Conservation (phyloP, 2,329 filamentous ascomycete species). For the Achaetomium macrosporum region DNA sequence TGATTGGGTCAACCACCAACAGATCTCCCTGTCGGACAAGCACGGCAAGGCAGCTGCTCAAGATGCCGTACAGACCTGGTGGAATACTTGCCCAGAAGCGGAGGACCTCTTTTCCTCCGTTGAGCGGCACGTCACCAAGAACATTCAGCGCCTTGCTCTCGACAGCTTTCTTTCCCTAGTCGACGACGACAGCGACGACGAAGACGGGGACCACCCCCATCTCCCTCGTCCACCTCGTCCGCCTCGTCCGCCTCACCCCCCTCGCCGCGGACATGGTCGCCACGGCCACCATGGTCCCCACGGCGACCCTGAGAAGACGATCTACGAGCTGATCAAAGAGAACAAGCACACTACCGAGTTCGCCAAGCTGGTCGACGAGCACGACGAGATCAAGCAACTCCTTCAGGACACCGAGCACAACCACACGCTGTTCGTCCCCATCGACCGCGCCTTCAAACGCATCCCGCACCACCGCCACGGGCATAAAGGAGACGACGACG, state of each 20-base stretch:
- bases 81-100: constrained; percentile 11
- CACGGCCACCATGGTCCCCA: constrained; percentile 27
- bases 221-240: not conserved
- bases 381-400: constrained; percentile 62
- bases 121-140: constrained; percentile 11
- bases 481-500: constrained; percentile 1
- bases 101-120: constrained; percentile 6
- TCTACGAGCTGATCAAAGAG: constrained; percentile 72
- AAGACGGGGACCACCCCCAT: constrained; percentile 6
- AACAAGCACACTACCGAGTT: constrained; percentile 75
- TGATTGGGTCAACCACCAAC: not conserved
- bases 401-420: constrained; percentile 65
- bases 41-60: not conserved
- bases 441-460: constrained; percentile 66
- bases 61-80: constrained; percentile 14
- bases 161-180: constrained; percentile 1
- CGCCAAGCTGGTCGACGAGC: constrained; percentile 66
- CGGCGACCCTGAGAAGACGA: constrained; percentile 55
- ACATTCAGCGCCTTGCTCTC: constrained; percentile 1
- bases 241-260: not conserved
- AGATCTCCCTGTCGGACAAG: constrained; percentile 3
- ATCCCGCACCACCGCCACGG: constrained; percentile 33
- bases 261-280: constrained; percentile 16
- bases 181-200: not conserved
- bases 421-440: constrained; percentile 76